phyloP scores from a whole-genome alignment of 768 basidiomycete genomes.

The Plicaturopsis crispa region DNA sequence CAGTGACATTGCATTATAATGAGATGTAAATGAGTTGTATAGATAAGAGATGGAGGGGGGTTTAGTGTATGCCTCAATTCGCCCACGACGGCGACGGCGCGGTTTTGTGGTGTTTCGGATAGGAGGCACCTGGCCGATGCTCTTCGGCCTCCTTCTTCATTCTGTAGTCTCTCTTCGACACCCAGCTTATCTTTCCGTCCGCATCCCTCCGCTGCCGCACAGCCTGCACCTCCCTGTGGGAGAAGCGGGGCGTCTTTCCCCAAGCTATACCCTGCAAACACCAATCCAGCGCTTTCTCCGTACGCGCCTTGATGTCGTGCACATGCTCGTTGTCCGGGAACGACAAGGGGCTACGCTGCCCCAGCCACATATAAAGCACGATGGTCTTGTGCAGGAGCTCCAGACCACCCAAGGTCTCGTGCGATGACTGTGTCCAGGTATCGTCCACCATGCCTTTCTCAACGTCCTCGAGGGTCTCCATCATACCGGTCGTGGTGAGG shows the following conservation, averaged over 20 bases:
- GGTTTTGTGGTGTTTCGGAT: too few species aligned
- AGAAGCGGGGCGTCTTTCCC: background rate
- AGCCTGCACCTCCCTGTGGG: too few species aligned
- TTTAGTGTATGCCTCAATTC: too few species aligned
- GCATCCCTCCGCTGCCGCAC: too few species aligned
- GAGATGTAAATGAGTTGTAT: too few species aligned
- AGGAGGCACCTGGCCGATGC: too few species aligned
- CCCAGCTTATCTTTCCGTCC: too few species aligned
- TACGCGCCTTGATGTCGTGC: conserved; percentile 43
- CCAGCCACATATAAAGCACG: conserved; percentile 81
- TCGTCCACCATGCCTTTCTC: conserved; percentile 24
- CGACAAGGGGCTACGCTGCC: conserved; percentile 57
- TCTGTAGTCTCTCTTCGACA: too few species aligned
- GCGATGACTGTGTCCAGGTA: conserved; percentile 1
- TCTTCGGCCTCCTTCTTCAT: too few species aligned
- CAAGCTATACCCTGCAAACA: conserved; percentile 36
- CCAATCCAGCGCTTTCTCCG: conserved; percentile 66
- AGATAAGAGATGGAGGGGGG: too few species aligned
- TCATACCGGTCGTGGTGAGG: conserved; percentile 27
- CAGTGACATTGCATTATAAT: too few species aligned
- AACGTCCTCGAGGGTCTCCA: conserved; percentile 33
- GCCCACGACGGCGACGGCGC: too few species aligned
- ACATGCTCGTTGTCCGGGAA: conserved; percentile 54
- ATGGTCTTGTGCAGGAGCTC: conserved; percentile 75
- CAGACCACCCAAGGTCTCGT: conserved; percentile 23